Percentiles rank a stretch among this genome's conserved stretches.
Conservation (phyloP, 805 yeast genomes). For the Myxozyma nipponensis region DNA sequence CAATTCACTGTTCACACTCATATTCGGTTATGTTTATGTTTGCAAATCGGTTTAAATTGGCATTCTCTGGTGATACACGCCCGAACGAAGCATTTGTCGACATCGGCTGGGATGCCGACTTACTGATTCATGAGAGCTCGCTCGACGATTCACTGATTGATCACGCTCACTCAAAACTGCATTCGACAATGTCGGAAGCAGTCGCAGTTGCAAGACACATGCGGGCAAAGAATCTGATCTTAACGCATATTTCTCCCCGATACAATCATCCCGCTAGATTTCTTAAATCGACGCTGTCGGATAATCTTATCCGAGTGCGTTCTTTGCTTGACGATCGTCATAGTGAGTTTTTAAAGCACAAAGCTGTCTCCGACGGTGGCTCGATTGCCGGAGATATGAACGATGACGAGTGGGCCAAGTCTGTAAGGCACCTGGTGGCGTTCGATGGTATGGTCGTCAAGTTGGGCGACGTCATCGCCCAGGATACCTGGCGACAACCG, state of each 20-base stretch:
- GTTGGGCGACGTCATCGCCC: slow-evolving; percentile 43
- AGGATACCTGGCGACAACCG: slow-evolving; percentile 27
- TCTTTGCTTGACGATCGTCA: slow-evolving; percentile 1
- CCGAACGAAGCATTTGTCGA: slow-evolving; percentile 65
- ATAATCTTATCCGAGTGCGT: not conserved
- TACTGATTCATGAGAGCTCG: slow-evolving; percentile 91
- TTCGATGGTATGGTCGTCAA: slow-evolving; percentile 62
- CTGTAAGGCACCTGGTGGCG: slow-evolving; percentile 43
- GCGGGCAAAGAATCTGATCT: slow-evolving; percentile 64
- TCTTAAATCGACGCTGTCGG: not conserved
- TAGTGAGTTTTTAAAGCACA: slow-evolving; percentile 4
- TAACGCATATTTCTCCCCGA: slow-evolving; percentile 92
- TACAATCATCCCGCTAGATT: slow-evolving; percentile 47
- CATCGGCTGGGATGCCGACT: slow-evolving; percentile 63
- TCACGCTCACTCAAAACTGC: slow-evolving; percentile 79
- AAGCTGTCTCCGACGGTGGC: not conserved
- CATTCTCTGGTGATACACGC: slow-evolving; percentile 94
- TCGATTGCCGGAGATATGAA: not conserved
- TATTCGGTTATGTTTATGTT: slow-evolving; percentile 62
- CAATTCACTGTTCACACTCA: slow-evolving; percentile 80
- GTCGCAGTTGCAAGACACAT: slow-evolving; percentile 62
- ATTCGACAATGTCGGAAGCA: slow-evolving; percentile 88
- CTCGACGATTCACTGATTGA: slow-evolving; percentile 70
- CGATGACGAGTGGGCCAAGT: slow-evolving; percentile 8
- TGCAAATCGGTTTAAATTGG: slow-evolving; percentile 52